A percentile compares a stretch with the other conserved stretches of the same genome.
These are phyloP conservation scores for Thymus quinquecostatus DNA, from an alignment of 257 asterid genomes.

Conservation along the genomic window DNA sequence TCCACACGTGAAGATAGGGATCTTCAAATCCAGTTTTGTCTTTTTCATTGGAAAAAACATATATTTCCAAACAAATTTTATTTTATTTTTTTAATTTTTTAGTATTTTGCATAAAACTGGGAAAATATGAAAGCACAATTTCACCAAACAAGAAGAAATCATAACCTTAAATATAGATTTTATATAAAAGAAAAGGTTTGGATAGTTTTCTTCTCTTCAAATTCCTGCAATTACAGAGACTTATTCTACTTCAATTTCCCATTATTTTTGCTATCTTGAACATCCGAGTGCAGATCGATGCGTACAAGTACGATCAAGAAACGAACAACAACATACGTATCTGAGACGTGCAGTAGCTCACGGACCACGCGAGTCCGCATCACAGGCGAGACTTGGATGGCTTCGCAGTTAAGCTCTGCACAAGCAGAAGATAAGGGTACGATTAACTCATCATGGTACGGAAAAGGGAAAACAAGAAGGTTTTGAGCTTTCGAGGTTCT, in stretches of 20 bases:
- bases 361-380: slow-evolving; percentile 28
- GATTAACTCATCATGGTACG: neutral
- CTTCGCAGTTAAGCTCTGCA: slow-evolving; percentile 57
- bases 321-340: slow-evolving; percentile 3
- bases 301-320: slow-evolving; percentile 7
- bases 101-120: neutral
- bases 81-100: too few relatives aligned
- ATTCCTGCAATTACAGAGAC: slow-evolving; percentile 23
- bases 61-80: neutral
- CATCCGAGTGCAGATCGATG: neutral
- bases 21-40: slow-evolving; percentile 25
- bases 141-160: neutral
- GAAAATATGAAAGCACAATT: neutral
- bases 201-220: neutral
- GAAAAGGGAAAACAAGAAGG: neutral
- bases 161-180: neutral
- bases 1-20: slow-evolving; percentile 24
- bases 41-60: neutral
- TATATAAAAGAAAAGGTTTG: neutral
- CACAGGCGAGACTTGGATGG: slow-evolving; percentile 64
- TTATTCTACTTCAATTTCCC: slow-evolving; percentile 32
- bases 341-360: neutral
- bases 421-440: neutral
- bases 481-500: slow-evolving; percentile 35
- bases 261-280: slow-evolving; percentile 31